Conservation (phyloP, 169 alveolate species). For the Cryptosporidium tyzzeri region DNA sequence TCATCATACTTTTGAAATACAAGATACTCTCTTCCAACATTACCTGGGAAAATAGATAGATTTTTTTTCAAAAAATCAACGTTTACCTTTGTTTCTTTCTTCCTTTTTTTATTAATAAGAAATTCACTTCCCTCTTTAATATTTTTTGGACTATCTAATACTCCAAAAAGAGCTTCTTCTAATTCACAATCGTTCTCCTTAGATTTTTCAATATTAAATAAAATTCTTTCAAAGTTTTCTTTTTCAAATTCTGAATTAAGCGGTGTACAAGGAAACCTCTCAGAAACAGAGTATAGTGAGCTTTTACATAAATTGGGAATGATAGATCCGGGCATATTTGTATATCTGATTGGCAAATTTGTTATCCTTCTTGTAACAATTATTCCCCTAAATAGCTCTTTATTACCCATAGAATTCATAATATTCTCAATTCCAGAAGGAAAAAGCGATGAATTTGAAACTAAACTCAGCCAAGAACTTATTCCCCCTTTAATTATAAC, state of each 20-base stretch:
- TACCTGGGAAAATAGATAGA: conserved; percentile 52
- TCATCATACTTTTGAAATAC: conserved; percentile 66
- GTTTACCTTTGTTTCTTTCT: conserved; percentile 33
- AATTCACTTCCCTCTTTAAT: not conserved
- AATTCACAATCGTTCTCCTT: conserved; percentile 1
- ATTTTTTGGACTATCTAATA: conserved; percentile 3
- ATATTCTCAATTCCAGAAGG: not conserved
- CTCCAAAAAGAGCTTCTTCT: conserved; percentile 31
- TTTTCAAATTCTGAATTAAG: conserved; percentile 40
- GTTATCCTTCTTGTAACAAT: conserved; percentile 20
- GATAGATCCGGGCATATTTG: conserved; percentile 49
- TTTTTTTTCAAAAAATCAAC: conserved; percentile 19
- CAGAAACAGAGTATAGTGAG: conserved; percentile 22
- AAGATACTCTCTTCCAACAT: conserved; percentile 63
- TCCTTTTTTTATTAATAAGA: conserved; percentile 11
- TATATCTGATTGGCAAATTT: conserved; percentile 57
- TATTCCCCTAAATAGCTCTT: conserved; percentile 13
- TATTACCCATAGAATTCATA: not conserved
- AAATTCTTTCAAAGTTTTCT: not conserved
- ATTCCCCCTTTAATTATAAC: conserved; percentile 18
- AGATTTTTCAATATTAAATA: not conserved
- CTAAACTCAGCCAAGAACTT: conserved; percentile 10
- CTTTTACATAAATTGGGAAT: conserved; percentile 13
- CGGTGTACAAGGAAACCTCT: conserved; percentile 63
- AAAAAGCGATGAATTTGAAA: conserved; percentile 8